Percentiles rank a stretch among this genome's conserved stretches.
Conservation (phyloP, 352 stramenopile species). For the Phytophthora fragariaefolia region DNA sequence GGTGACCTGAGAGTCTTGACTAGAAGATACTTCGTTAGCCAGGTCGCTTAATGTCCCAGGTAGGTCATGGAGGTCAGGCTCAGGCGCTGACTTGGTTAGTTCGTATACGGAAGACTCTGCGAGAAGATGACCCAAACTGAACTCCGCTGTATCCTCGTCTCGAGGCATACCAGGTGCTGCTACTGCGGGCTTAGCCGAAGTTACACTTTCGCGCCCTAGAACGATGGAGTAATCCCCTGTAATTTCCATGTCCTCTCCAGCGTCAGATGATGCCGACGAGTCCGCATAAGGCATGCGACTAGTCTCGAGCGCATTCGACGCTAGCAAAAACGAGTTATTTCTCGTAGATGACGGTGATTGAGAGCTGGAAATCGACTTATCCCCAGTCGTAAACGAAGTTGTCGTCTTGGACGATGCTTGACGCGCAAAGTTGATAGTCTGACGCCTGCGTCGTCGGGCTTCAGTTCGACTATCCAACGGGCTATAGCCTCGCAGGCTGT, state of each 20-base stretch:
- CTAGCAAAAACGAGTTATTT: slow-evolving; percentile 59
- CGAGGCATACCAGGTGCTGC: slow-evolving; percentile 14
- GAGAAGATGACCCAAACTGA: slow-evolving; percentile 69
- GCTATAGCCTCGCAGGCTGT: slow-evolving; percentile 78
- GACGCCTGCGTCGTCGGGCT: slow-evolving; percentile 55
- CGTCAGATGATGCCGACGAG: slow-evolving; percentile 80
- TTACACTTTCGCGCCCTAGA: slow-evolving; percentile 17
- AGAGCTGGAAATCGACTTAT: slow-evolving; percentile 12
- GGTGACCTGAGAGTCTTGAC: slow-evolving; percentile 15
- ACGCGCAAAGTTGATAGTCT: slow-evolving; percentile 42
- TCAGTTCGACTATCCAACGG: slow-evolving; percentile 81
- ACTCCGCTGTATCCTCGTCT: slow-evolving; percentile 67
- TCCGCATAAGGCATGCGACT: slow-evolving; percentile 64
- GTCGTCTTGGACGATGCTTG: slow-evolving; percentile 16
- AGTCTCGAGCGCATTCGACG: slow-evolving; percentile 26
- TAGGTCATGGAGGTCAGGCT: slow-evolving; percentile 33
- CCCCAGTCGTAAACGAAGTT: slow-evolving; percentile 10
- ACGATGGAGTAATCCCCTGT: slow-evolving; percentile 73
- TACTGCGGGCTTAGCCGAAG: slow-evolving; percentile 6
- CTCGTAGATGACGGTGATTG: slow-evolving; percentile 18
- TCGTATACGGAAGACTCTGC: slow-evolving; percentile 61
- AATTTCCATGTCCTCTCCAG: slow-evolving; percentile 89
- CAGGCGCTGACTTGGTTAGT: slow-evolving; percentile 31
- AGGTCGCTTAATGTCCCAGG: slow-evolving; percentile 30
- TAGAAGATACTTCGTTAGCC: slow-evolving; percentile 35